Evolutionary conservation across 192 early-diverging fungal genomes (phyloP).

Genomic region (Coemansia sp.): DNA sequence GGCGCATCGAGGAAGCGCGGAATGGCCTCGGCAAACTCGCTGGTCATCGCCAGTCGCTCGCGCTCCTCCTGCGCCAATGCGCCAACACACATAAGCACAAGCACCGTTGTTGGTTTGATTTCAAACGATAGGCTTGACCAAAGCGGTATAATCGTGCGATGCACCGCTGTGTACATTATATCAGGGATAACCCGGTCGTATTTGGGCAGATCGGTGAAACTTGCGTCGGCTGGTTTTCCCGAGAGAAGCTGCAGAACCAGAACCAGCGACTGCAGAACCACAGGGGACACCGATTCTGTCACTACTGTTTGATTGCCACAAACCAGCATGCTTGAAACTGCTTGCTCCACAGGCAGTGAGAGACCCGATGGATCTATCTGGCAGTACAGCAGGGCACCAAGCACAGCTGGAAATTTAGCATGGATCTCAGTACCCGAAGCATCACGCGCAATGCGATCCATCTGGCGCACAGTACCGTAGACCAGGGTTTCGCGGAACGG

Average conservation of each 20-base stretch:
- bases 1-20: slow-evolving; percentile 46
- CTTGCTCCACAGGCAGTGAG: slow-evolving; percentile 8
- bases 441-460: slow-evolving; percentile 11
- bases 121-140: slow-evolving; percentile 33
- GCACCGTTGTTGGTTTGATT: slow-evolving; percentile 20
- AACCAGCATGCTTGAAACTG: slow-evolving; percentile 10
- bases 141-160: slow-evolving; percentile 19
- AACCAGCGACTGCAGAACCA: slow-evolving; percentile 19
- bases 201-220: too few relatives aligned
- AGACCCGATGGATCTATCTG: slow-evolving; percentile 4
- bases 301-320: background rate
- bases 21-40: slow-evolving; percentile 34
- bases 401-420: slow-evolving; percentile 1
- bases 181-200: slow-evolving; percentile 1
- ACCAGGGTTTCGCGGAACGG: slow-evolving; percentile 23
- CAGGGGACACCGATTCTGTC: background rate
- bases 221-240: too few relatives aligned
- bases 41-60: slow-evolving; percentile 17
- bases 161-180: slow-evolving; percentile 15
- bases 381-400: slow-evolving; percentile 1
- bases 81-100: slow-evolving; percentile 30
- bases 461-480: slow-evolving; percentile 14
- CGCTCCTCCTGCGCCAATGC: slow-evolving; percentile 14
- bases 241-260: slow-evolving; percentile 36
- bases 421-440: slow-evolving; percentile 2